phyloP scores from a whole-genome alignment of 345 rosid genomes.

The Populus euphratica region DNA sequence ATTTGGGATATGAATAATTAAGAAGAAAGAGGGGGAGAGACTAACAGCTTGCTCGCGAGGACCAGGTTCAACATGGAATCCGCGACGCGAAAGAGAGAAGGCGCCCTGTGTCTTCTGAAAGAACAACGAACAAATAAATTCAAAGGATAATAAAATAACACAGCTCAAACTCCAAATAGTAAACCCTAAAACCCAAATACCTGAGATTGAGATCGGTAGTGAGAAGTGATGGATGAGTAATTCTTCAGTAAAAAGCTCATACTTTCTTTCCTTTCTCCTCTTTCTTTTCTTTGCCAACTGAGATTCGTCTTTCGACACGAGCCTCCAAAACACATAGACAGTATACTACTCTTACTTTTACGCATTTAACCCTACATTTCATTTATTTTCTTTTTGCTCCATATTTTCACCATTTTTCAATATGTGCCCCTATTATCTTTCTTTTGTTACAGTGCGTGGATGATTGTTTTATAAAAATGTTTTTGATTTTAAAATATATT shows the following conservation, averaged over 20 bases:
- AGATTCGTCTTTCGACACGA: neutral
- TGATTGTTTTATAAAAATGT: too few species aligned
- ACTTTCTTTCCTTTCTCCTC: neutral
- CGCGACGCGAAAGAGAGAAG: constrained; percentile 50
- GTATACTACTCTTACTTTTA: too few species aligned
- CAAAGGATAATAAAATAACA: neutral
- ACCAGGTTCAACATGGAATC: constrained; percentile 70
- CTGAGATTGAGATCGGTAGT: constrained; percentile 58
- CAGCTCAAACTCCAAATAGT: neutral
- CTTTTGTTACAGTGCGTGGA: too few species aligned
- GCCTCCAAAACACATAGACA: too few species aligned
- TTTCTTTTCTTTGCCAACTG: neutral
- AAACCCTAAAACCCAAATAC: constrained; percentile 21
- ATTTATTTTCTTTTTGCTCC: too few species aligned
- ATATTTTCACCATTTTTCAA: too few species aligned
- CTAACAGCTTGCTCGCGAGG: constrained; percentile 93
- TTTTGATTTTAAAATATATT: too few species aligned
- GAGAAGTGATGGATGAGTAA: constrained; percentile 37
- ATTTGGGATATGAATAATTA: neutral
- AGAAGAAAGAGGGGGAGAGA: neutral
- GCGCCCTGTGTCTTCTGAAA: constrained; percentile 42
- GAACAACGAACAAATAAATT: neutral
- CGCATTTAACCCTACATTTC: too few species aligned
- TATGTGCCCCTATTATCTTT: too few species aligned
- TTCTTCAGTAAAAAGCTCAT: constrained; percentile 68